Conservation (phyloP, 768 basidiomycete genomes). For the Phlebiopsis flavidoalba region DNA sequence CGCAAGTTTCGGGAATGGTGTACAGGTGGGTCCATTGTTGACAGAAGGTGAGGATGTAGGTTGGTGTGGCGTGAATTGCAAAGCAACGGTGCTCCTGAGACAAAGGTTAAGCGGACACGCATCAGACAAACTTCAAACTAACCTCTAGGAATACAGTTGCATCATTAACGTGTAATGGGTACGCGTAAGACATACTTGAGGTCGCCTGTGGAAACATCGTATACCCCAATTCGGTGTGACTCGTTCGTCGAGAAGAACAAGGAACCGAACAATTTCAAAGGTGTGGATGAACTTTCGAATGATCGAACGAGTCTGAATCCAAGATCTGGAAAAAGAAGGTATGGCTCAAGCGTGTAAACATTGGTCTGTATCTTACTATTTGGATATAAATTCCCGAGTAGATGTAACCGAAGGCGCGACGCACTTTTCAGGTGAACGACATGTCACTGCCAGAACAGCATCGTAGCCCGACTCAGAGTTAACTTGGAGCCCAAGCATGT, state of each 20-base stretch:
- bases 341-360: not conserved
- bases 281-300: not conserved
- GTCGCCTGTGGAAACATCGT: constrained; percentile 2
- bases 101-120: not conserved
- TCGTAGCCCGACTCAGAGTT: constrained; percentile 34
- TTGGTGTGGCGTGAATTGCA: constrained; percentile 36
- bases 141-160: constrained; percentile 7
- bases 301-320: not conserved
- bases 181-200: constrained; percentile 2
- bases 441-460: constrained; percentile 35
- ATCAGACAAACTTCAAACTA: not conserved
- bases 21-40: constrained; percentile 22
- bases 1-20: constrained; percentile 34
- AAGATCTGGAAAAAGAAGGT: not conserved
- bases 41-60: constrained; percentile 43
- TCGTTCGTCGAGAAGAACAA: constrained; percentile 8
- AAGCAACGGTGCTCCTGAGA: constrained; percentile 35
- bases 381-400: not conserved
- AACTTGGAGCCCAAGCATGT: constrained; percentile 40
- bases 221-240: not conserved
- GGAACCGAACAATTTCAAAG: not conserved
- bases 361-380: not conserved
- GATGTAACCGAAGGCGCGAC: not conserved
- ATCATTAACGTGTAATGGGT: constrained; percentile 5
- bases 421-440: not conserved